Base-by-base conservation (phyloP, 257 asterid genomes). In the Rehmannia glutinosa region DNA sequence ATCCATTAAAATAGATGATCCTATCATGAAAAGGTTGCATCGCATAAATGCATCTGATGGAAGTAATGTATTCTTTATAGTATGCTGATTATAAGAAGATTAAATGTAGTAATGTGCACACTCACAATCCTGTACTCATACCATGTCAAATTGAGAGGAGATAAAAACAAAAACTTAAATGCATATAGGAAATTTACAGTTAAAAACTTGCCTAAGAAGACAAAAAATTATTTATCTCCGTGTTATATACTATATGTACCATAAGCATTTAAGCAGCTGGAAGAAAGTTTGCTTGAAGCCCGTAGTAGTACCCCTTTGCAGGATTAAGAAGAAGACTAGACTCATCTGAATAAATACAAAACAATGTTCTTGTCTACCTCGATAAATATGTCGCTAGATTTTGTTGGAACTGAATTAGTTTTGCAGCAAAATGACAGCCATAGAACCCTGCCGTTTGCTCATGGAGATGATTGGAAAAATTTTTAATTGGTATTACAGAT, bases 381-480 rank as follows among this genome's bases (percentile, higher is more conserved):
- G 9, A 92, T 56, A 79, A 76, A 52, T 75, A 87, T 8, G 96
- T 83, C 7, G 67, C 75, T 54, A 92, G 83, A 81, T 90, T 92
- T 25, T 90, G 86, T 82, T 92, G 98, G 75, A 90, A 93, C 72
- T 92, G 98, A 72, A 87, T 78, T 46, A 96, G 91, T 76, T 92
- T 97, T 47, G 92, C 97, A 28, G 97, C 98, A 71, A 63, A 51
- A 68, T 97, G 97, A 65, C 98, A 92, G 17, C 98, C 98, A 56
- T 86, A 92, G 78, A 92, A 92, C 52, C 98, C 98, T 27, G 97
- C 96, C 4, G 98, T 90, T 81, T 92, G 98, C 59, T 92, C 95
- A 23, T 77, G 97, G 70, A 92, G 97, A 82, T 92, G 97, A 80
- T 92, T 97, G 59, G 86, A 92, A 78, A 92, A 87, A 28, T 13